Evolutionary conservation across 2,329 filamentous ascomycete species (phyloP), one percentile per base, ranked within the genome.

Genomic region (Aspergillus awamori): DNA sequence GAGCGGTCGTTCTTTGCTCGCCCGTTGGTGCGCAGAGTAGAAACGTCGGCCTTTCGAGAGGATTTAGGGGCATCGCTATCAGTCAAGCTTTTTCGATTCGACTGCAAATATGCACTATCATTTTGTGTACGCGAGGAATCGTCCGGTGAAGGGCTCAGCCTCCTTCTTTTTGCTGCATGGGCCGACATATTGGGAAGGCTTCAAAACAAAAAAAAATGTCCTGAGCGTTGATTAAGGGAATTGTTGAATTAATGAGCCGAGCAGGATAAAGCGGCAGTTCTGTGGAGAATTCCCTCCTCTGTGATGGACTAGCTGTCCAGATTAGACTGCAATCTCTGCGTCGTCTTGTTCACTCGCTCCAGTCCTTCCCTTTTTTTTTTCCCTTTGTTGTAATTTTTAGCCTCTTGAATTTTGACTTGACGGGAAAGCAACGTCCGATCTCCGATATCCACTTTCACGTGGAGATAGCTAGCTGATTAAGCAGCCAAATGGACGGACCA

Each of bases 141-240:
- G 24, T 59, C 54, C 48, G 66, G 61, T 63, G 67, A 72, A 63
- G 79, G 75, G 64, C 77, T 79, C 36, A 83, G 69, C 69, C 82
- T 83, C 68, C 81, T 79, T 67, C 80, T 73, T 67, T 83, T 83
- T 5, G 75, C 73, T 41, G 74, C 65, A 59, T 73, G 71, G 39
- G 64, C 57, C 51, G 73, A 75, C 77, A 77, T 77, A 20, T 54
- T 33, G 17, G 11, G 43, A 15, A 57, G 20, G 26, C 33, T 36
- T 36, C 33, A 36, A 13, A 11, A 38, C 8, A 30, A n/a, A 30
- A 48, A 11, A 8, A 43, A 38, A 26, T 5, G 7, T 13, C n/a
- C 22, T 28, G 38, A 36, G 33, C 33, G 33, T 13, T 6, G 13
- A 8, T 52, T 20, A 26, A 15, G 15, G 22, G 28, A 22, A 11